Evolutionary conservation across 2,329 filamentous ascomycete genomes (phyloP).

Genomic region (Thermothelomyces thermophilus): DNA sequence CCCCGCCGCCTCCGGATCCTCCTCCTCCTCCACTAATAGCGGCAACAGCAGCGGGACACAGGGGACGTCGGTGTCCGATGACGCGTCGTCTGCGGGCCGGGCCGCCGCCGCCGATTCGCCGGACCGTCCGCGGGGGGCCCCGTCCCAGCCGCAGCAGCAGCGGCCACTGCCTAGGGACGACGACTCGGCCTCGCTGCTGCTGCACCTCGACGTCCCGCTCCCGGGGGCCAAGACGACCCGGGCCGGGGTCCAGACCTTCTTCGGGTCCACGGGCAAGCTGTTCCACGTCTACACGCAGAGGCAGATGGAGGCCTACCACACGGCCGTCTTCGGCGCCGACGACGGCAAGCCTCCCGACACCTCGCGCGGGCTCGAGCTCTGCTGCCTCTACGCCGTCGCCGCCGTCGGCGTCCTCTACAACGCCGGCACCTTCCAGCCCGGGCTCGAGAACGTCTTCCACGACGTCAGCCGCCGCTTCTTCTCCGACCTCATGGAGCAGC

Average conservation of each 20-base stretch:
- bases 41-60: neutral
- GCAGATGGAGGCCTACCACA: slow-evolving; percentile 20
- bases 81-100: neutral
- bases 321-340: slow-evolving; percentile 18
- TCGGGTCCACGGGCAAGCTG: slow-evolving; percentile 23
- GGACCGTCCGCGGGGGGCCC: too few species aligned
- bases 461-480: slow-evolving; percentile 27
- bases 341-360: slow-evolving; percentile 12
- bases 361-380: slow-evolving; percentile 20
- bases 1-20: neutral
- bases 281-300: slow-evolving; percentile 28
- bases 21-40: neutral
- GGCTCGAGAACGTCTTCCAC: slow-evolving; percentile 23
- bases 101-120: too few species aligned
- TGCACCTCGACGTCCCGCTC: slow-evolving; percentile 22
- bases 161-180: too few species aligned
- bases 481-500: slow-evolving; percentile 24
- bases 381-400: slow-evolving; percentile 26
- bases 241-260: slow-evolving; percentile 26
- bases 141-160: too few species aligned
- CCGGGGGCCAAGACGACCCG: slow-evolving; percentile 19
- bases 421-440: slow-evolving; percentile 15
- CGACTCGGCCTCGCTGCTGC: too few species aligned
- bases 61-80: neutral
- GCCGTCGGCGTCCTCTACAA: slow-evolving; percentile 29